Evolutionary conservation across 805 yeast genomes (phyloP).

Genomic region (Candida loeiensis): DNA sequence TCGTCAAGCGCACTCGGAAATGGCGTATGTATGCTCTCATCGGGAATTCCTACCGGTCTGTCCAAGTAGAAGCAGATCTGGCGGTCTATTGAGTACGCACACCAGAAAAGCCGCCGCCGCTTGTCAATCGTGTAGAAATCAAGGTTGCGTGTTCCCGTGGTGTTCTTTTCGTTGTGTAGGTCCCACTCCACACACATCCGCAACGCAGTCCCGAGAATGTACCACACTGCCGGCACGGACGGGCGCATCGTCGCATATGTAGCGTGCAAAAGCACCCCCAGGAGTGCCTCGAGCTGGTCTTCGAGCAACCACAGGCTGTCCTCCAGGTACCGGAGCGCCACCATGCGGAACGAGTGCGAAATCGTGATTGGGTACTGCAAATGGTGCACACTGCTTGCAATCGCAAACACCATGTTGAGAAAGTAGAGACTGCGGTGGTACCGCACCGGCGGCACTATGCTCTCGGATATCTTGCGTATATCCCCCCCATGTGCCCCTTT

Average conservation of each 20-base stretch:
- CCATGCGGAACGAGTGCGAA: constrained; percentile 65
- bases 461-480: constrained; percentile 27
- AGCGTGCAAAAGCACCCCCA: constrained; percentile 65
- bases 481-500: constrained; percentile 7
- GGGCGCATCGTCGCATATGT: constrained; percentile 84
- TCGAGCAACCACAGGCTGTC: constrained; percentile 43
- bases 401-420: constrained; percentile 72
- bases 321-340: constrained; percentile 60
- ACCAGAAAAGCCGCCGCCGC: constrained; percentile 69
- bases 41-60: constrained; percentile 86
- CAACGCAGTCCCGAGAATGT: constrained; percentile 74
- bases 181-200: constrained; percentile 83
- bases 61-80: constrained; percentile 85
- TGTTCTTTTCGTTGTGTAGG: constrained; percentile 59
- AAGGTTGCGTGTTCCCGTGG: constrained; percentile 22
- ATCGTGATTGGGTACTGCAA: constrained; percentile 61
- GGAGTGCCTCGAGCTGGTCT: constrained; percentile 60
- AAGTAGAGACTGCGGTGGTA: constrained; percentile 61
- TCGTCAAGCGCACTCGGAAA: constrained; percentile 79
- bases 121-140: constrained; percentile 63
- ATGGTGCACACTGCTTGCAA: constrained; percentile 72
- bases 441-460: constrained; percentile 43
- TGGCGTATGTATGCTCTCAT: constrained; percentile 65
- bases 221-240: constrained; percentile 91
- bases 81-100: constrained; percentile 80